Evolutionary conservation across 805 yeast species (phyloP).

Genomic region (Wickerhamiella sergipiensis): DNA sequence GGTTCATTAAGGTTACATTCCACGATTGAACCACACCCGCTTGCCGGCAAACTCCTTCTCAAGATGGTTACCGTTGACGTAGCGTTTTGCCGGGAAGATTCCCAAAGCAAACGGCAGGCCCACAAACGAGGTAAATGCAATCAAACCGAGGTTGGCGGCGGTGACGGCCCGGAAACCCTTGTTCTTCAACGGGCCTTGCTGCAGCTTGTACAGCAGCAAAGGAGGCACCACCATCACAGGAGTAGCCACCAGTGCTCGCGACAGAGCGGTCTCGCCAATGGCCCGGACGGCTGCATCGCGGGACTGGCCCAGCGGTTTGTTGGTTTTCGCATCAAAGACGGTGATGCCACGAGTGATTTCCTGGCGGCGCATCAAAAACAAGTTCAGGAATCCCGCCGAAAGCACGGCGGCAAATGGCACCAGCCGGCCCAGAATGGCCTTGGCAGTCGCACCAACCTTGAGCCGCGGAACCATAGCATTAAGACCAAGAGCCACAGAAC

Average conservation of each 20-base stretch:
- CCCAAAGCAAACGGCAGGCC: conserved; percentile 93
- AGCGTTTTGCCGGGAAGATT: conserved; percentile 82
- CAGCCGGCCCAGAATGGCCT: conserved; percentile 61
- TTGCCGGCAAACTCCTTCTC: conserved; percentile 52
- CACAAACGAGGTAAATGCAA: conserved; percentile 69
- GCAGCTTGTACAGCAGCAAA: conserved; percentile 62
- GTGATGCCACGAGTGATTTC: conserved; percentile 54
- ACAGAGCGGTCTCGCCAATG: conserved; percentile 93
- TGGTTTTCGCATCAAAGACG: conserved; percentile 27
- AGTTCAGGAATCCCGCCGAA: conserved; percentile 90
- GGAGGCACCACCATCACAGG: conserved; percentile 98
- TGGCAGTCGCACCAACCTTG: conserved; percentile 58
- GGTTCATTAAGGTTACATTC: no score
- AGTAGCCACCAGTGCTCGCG: conserved; percentile 89
- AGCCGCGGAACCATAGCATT: conserved; percentile 83
- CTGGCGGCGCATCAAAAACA: conserved; percentile 91
- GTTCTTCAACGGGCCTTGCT: conserved; percentile 53
- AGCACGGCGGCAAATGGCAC: conserved; percentile 99
- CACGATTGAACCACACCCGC: conserved; percentile 79
- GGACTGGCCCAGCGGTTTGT: conserved; percentile 44
- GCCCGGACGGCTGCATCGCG: conserved; percentile 82
- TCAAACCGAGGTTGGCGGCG: conserved; percentile 68
- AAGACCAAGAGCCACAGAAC: conserved; percentile 89
- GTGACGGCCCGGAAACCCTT: conserved; percentile 54
- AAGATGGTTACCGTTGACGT: conserved; percentile 40